Evolutionary conservation across 2,329 filamentous ascomycete species (phyloP), one percentile per base, ranked within the genome.

Genomic region (Phialophora macrospora): DNA sequence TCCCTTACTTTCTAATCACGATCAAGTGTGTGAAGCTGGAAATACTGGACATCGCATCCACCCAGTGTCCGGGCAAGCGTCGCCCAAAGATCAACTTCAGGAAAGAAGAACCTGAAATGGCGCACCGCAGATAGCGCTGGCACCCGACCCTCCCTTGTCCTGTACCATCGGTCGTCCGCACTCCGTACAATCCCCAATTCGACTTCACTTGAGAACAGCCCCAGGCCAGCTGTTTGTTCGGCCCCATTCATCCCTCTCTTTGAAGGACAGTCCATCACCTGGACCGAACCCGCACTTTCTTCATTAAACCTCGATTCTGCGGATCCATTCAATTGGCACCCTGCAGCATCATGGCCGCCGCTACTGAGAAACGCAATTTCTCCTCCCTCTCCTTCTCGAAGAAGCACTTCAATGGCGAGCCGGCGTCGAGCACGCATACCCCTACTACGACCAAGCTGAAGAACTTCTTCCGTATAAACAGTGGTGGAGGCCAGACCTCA

Each of bases 391-490:
- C 79, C 38, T 76, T 81, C 55, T 74, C 79, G 56, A 80, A 78
- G 72, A 81, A 81, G 70, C 78, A 81, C 63, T 73, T 76, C 57
- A 76, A 76, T 68, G 77, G 79, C 34, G 60, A 64, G 26, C 48
- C 69, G 5, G 69, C 76, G 60, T 77, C 77, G 67, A 80, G 81
- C 69, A 82, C 77, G 70, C 85, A 87, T 73, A 80, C 87, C 65
- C 85, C 85, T 46, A 71, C 71, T 5, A 63, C 72, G 4, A 85
- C 87, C 69, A 87, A 85, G 77, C 86, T 89, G 79, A 88, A 87
- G 80, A 88, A 88, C 75, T 89, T 89, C 77, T 89, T 89, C 78
- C 85, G 87, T 74, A 88, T 89, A 77, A 87, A 83, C 75, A 87
- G 81, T 74, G 81, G 78, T 63, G 78, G 79, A 70, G 82, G 78